These are phyloP conservation scores for Annulohypoxylon bovei DNA, from an alignment of 495 filamentous ascomycete genomes.

Conservation along the genomic window DNA sequence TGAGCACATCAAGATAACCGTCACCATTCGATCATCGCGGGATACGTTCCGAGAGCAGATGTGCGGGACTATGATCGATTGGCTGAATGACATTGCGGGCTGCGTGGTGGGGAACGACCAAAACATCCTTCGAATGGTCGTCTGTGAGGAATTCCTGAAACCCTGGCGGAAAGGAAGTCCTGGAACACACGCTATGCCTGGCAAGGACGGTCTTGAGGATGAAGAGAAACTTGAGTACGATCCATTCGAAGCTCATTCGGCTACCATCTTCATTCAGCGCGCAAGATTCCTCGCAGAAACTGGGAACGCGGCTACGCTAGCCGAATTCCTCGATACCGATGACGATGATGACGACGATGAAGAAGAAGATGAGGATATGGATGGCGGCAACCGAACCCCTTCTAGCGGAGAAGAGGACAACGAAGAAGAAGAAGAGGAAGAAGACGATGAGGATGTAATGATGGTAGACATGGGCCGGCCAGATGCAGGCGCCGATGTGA, in stretches of 20 bases:
- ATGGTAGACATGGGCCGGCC: conserved; percentile 56
- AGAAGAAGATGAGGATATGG: conserved; percentile 56
- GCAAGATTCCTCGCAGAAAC: conserved; percentile 42
- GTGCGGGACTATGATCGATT: conserved; percentile 97
- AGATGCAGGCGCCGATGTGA: conserved; percentile 67
- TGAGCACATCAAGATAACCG: conserved; percentile 94
- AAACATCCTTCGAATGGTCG: conserved; percentile 77
- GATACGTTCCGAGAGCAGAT: conserved; percentile 98
- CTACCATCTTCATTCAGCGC: conserved; percentile 40
- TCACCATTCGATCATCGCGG: conserved; percentile 90
- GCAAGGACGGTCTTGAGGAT: conserved; percentile 88
- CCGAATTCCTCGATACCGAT: conserved; percentile 51
- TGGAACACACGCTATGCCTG: conserved; percentile 84
- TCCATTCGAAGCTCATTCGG: conserved; percentile 26
- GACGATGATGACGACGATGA: conserved; percentile 60
- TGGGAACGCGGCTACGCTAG: conserved; percentile 31
- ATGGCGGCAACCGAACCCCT: conserved; percentile 46
- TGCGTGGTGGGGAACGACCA: conserved; percentile 85
- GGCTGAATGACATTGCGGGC: conserved; percentile 91
- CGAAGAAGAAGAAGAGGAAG: conserved; percentile 55
- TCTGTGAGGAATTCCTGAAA: conserved; percentile 91
- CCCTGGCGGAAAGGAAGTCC: conserved; percentile 87
- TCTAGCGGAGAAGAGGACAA: conserved; percentile 57
- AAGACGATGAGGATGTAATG: conserved; percentile 62
- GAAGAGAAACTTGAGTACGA: conserved; percentile 66